Percentiles rank a stretch among this genome's conserved stretches.
phyloP scores from a whole-genome alignment of 768 basidiomycete species.

The Hericium erinaceus region DNA sequence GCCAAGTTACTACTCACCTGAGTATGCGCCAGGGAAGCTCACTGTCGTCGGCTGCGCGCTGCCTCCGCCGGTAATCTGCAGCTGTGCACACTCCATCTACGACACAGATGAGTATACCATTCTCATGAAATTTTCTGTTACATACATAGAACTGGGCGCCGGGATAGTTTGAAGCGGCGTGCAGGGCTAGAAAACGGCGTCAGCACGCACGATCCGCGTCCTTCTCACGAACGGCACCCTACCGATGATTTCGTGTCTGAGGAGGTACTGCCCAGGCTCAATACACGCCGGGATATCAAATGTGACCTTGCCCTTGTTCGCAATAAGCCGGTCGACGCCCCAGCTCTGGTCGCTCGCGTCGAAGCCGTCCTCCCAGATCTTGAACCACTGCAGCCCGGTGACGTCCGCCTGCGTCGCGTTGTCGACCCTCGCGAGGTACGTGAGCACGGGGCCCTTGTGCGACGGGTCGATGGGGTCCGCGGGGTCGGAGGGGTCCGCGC shows the following conservation, averaged over 20 bases:
- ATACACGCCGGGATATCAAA: conserved; percentile 22
- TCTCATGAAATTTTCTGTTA: background rate
- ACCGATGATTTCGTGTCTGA: conserved; percentile 41
- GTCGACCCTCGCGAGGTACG: conserved; percentile 40
- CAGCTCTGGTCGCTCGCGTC: conserved; percentile 24
- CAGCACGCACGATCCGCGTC: conserved; percentile 5
- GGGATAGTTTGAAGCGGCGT: conserved; percentile 35
- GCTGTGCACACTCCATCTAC: conserved; percentile 30
- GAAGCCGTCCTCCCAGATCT: conserved; percentile 40
- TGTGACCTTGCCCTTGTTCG: conserved; percentile 39
- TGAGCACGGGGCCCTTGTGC: conserved; percentile 45
- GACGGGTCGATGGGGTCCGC: conserved; percentile 38
- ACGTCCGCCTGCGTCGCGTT: conserved; percentile 36
- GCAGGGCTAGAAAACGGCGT: conserved; percentile 27
- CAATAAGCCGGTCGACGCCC: conserved; percentile 38
- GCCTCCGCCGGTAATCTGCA: conserved; percentile 27
- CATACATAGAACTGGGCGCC: conserved; percentile 48
- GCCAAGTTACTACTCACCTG: conserved; percentile 12
- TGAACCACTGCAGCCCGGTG: conserved; percentile 46
- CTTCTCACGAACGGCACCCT: conserved; percentile 5
- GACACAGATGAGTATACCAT: background rate
- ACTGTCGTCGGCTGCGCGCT: conserved; percentile 24
- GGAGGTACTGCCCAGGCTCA: conserved; percentile 18
- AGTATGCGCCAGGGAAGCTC: conserved; percentile 29
- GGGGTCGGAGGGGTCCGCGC: conserved; percentile 37